phyloP scores from a whole-genome alignment of 2,329 filamentous ascomycete species.

The Aspergillus ibericus region DNA sequence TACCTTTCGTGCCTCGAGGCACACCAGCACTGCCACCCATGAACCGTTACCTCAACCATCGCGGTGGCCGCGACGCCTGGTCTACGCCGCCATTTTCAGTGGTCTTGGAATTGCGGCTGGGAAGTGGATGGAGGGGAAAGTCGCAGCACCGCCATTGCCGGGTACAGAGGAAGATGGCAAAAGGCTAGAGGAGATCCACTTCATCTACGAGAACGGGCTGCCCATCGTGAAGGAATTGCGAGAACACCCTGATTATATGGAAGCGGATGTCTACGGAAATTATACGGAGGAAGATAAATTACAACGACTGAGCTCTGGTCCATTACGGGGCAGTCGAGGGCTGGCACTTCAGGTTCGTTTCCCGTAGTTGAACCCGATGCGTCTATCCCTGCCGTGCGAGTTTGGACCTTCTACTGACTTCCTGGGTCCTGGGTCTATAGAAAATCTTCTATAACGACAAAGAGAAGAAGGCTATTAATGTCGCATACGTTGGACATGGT shows the following conservation, averaged over 20 bases:
- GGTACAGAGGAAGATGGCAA: slow-evolving; percentile 36
- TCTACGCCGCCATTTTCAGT: slow-evolving; percentile 38
- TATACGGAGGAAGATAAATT: slow-evolving; percentile 37
- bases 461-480: slow-evolving; percentile 59
- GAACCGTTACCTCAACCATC: slow-evolving; percentile 20
- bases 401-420: slow-evolving; percentile 16
- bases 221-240: slow-evolving; percentile 41
- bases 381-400: background rate
- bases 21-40: slow-evolving; percentile 22
- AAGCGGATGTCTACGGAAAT: slow-evolving; percentile 40
- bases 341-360: slow-evolving; percentile 42
- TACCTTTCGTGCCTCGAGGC: slow-evolving; percentile 15
- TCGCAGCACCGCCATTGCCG: slow-evolving; percentile 30
- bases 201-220: slow-evolving; percentile 33
- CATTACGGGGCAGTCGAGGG: slow-evolving; percentile 42
- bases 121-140: slow-evolving; percentile 24
- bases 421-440: slow-evolving; percentile 48
- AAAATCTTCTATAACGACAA: slow-evolving; percentile 63
- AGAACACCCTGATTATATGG: slow-evolving; percentile 40
- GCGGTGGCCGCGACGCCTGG: slow-evolving; percentile 37
- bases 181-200: slow-evolving; percentile 30
- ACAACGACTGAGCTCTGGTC: slow-evolving; percentile 40
- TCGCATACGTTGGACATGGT: slow-evolving; percentile 68
- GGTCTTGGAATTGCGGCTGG: slow-evolving; percentile 30
- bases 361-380: background rate